phyloP scores from a whole-genome alignment of 2,329 filamentous ascomycete genomes.

The Neocucurbitaria cava region DNA sequence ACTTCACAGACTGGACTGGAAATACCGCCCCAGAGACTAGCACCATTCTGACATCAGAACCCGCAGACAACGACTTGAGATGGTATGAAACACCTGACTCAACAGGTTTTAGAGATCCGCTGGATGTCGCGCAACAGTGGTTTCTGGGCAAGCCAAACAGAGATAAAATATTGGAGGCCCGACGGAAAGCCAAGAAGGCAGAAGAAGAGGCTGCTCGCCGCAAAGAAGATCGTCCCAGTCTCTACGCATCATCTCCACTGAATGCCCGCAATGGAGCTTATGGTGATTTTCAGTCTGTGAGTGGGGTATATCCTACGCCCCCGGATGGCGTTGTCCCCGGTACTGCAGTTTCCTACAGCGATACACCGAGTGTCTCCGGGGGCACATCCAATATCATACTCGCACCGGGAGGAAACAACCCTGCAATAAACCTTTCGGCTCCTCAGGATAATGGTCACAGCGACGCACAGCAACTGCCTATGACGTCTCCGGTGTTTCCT shows the following conservation, averaged over 20 bases:
- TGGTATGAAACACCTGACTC: slow-evolving; percentile 42
- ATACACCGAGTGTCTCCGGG: slow-evolving; percentile 39
- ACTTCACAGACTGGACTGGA: slow-evolving; percentile 8
- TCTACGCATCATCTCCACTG: slow-evolving; percentile 47
- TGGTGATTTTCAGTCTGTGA: slow-evolving; percentile 45
- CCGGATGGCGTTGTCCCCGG: slow-evolving; percentile 47
- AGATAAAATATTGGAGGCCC: slow-evolving; percentile 45
- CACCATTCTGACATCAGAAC: background rate
- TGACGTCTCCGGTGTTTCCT: slow-evolving; percentile 33
- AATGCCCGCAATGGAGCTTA: slow-evolving; percentile 43
- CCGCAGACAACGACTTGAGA: slow-evolving; percentile 18
- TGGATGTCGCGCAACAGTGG: slow-evolving; percentile 48
- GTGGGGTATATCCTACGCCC: slow-evolving; percentile 51
- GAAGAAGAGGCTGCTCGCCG: slow-evolving; percentile 54
- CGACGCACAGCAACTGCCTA: slow-evolving; percentile 28
- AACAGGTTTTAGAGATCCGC: slow-evolving; percentile 44
- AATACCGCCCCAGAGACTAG: background rate
- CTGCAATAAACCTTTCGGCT: slow-evolving; percentile 41
- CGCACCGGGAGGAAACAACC: slow-evolving; percentile 37
- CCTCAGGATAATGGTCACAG: slow-evolving; percentile 28
- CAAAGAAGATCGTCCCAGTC: slow-evolving; percentile 37
- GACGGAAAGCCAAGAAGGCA: slow-evolving; percentile 52
- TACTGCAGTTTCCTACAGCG: slow-evolving; percentile 31
- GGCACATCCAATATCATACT: slow-evolving; percentile 35
- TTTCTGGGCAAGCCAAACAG: slow-evolving; percentile 44